phyloP scores from a whole-genome alignment of 2,329 filamentous ascomycete genomes.

The Penicillium aurantiogriseum region DNA sequence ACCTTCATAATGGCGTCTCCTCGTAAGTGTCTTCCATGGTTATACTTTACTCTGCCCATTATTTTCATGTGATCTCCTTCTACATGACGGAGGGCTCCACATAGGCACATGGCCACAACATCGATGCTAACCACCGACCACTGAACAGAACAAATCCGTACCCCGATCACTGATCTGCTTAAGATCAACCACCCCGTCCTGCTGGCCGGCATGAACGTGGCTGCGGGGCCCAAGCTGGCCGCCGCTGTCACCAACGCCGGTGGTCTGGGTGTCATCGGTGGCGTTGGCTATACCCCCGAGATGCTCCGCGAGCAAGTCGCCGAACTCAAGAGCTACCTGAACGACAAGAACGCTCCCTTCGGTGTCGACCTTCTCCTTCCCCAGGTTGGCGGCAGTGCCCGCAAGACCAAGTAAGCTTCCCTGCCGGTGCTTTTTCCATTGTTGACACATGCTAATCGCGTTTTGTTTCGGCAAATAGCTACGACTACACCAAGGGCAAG shows the following conservation, averaged over 20 bases:
- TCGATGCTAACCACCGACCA: slow-evolving; percentile 21
- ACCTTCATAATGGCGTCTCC: slow-evolving; percentile 67
- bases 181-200: slow-evolving; percentile 96
- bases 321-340: slow-evolving; percentile 84
- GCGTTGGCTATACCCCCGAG: slow-evolving; percentile 86
- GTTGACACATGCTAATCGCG: slow-evolving; percentile 8
- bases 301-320: slow-evolving; percentile 95
- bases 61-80: slow-evolving; percentile 20
- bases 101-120: neutral
- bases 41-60: slow-evolving; percentile 6
- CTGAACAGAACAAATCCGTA: slow-evolving; percentile 76
- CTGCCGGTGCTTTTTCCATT: neutral
- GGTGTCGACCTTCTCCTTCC: slow-evolving; percentile 91
- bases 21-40: slow-evolving; percentile 57
- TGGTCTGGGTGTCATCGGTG: slow-evolving; percentile 93
- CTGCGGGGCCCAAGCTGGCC: slow-evolving; percentile 91
- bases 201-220: slow-evolving; percentile 98
- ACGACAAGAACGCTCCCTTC: slow-evolving; percentile 91
- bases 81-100: slow-evolving; percentile 8
- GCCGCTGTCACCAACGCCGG: slow-evolving; percentile 97
- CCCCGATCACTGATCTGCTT: slow-evolving; percentile 89
- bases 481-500: slow-evolving; percentile 99
- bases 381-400: slow-evolving; percentile 88
- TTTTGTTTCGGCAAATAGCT: slow-evolving; percentile 56
- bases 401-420: slow-evolving; percentile 78